phyloP scores from a whole-genome alignment of 2,329 filamentous ascomycete species.

The Cladosporium phlei region DNA sequence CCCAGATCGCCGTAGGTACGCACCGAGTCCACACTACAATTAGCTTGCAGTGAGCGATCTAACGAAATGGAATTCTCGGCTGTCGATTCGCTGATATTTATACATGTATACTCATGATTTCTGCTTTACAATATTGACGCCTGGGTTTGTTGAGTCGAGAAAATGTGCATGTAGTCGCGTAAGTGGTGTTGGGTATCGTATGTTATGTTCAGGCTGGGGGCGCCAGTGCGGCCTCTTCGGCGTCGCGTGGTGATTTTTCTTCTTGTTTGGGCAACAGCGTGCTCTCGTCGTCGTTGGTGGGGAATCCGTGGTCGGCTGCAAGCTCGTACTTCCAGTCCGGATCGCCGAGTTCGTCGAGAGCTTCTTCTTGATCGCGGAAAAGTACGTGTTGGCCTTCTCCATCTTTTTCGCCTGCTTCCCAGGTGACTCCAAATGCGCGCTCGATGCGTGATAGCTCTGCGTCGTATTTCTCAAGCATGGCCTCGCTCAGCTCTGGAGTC shows the following conservation, averaged over 20 bases:
- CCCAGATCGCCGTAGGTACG: too few relatives aligned
- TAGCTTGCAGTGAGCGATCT: too few relatives aligned
- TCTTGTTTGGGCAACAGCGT: conserved; percentile 17
- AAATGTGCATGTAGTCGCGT: not conserved
- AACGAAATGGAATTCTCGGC: not conserved
- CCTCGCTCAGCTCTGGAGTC: conserved; percentile 24
- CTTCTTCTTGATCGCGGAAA: conserved; percentile 25
- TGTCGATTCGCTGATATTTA: not conserved
- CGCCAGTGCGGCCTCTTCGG: conserved; percentile 14
- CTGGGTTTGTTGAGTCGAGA: not conserved
- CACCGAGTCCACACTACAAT: too few relatives aligned
- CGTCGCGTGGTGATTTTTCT: conserved; percentile 22
- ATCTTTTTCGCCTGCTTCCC: conserved; percentile 20
- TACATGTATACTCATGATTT: not conserved
- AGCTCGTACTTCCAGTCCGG: conserved; percentile 22
- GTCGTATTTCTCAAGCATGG: conserved; percentile 28
- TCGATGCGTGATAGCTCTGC: conserved; percentile 29
- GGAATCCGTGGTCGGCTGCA: conserved; percentile 30
- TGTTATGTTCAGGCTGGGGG: not conserved
- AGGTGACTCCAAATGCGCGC: conserved; percentile 27
- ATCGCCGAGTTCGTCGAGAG: conserved; percentile 25
- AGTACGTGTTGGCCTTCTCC: conserved; percentile 25
- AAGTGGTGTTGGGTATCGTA: conserved; percentile 6
- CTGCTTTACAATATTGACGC: not conserved
- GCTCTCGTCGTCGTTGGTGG: conserved; percentile 19